Evolutionary conservation across 139 green algal genomes (phyloP).

Genomic region (Micractinium sp.): DNA sequence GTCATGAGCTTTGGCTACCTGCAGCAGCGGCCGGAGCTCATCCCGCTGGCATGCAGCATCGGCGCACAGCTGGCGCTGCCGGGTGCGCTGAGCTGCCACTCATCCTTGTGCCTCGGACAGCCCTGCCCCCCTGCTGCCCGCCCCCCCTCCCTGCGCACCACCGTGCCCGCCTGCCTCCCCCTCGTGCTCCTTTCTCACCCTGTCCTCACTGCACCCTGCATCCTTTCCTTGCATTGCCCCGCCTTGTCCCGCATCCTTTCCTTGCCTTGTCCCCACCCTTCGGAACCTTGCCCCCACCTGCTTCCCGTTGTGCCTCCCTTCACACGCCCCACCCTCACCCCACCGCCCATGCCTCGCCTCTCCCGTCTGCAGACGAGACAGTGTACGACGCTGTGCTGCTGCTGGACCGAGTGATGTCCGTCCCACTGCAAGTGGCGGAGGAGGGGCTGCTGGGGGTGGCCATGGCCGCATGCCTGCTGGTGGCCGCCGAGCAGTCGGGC

Average conservation of each 20-base stretch:
- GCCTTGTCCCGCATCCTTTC: too few species aligned
- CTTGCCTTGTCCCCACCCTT: too few species aligned
- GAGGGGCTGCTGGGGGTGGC: conserved; percentile 11
- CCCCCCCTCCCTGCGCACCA: background rate
- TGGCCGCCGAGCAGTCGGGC: conserved; percentile 1
- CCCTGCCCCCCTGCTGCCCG: background rate
- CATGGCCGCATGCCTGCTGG: conserved; percentile 28
- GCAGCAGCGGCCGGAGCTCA: conserved; percentile 27
- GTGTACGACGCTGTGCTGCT: conserved; percentile 40
- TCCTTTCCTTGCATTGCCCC: background rate
- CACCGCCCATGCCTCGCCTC: too few species aligned
- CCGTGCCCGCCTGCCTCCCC: background rate
- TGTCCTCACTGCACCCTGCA: too few species aligned
- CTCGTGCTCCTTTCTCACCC: background rate
- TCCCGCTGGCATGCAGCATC: background rate
- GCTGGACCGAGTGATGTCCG: conserved; percentile 40
- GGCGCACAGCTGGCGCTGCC: conserved; percentile 19
- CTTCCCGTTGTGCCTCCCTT: too few species aligned
- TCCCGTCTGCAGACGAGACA: conserved; percentile 16
- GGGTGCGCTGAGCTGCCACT: background rate
- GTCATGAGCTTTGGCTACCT: conserved; percentile 31
- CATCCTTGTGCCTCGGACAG: background rate
- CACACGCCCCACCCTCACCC: too few species aligned
- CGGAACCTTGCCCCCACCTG: too few species aligned
- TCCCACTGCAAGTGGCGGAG: background rate